phyloP scores from a whole-genome alignment of 441 rosid genomes.

The Erysimum pusillum region DNA sequence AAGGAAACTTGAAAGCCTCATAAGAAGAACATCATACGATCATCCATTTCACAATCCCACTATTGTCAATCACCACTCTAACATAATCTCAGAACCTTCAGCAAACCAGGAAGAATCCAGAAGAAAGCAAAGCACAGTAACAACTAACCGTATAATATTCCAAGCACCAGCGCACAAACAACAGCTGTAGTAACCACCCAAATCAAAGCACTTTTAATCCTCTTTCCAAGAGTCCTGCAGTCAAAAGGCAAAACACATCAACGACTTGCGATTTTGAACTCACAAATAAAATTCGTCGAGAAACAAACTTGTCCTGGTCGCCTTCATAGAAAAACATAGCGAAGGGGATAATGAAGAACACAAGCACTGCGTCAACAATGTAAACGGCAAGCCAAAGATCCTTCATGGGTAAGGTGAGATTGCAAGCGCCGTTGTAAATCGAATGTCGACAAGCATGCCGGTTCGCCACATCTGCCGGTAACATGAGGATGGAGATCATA shows the following conservation, averaged over 20 bases:
- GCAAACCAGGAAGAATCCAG: slow-evolving; percentile 10
- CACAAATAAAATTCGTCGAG: slow-evolving; percentile 30
- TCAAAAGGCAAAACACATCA: slow-evolving; percentile 11
- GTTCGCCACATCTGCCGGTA: slow-evolving; percentile 97
- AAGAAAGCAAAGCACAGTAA: not conserved
- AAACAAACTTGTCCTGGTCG: slow-evolving; percentile 94
- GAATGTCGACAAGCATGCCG: slow-evolving; percentile 94
- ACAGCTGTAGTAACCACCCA: slow-evolving; percentile 89
- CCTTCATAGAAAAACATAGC: slow-evolving; percentile 99
- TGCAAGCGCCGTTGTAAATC: slow-evolving; percentile 91
- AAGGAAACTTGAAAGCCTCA: not conserved
- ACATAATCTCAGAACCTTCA: not conserved
- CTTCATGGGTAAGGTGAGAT: slow-evolving; percentile 94
- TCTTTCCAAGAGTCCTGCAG: slow-evolving; percentile 80
- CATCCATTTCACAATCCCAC: not conserved
- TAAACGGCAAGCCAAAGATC: slow-evolving; percentile 95
- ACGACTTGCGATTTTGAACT: not conserved
- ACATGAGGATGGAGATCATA: slow-evolving; percentile 90
- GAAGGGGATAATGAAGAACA: slow-evolving; percentile 91
- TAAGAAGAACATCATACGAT: slow-evolving; percentile 10
- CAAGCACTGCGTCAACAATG: slow-evolving; percentile 85
- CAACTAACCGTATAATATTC: slow-evolving; percentile 89
- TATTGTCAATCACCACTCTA: slow-evolving; percentile 8
- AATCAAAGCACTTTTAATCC: slow-evolving; percentile 81
- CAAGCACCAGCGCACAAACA: slow-evolving; percentile 88